Evolutionary conservation across 192 early-diverging fungal species (phyloP).

Genomic region (Gaertneriomyces semiglobifer): DNA sequence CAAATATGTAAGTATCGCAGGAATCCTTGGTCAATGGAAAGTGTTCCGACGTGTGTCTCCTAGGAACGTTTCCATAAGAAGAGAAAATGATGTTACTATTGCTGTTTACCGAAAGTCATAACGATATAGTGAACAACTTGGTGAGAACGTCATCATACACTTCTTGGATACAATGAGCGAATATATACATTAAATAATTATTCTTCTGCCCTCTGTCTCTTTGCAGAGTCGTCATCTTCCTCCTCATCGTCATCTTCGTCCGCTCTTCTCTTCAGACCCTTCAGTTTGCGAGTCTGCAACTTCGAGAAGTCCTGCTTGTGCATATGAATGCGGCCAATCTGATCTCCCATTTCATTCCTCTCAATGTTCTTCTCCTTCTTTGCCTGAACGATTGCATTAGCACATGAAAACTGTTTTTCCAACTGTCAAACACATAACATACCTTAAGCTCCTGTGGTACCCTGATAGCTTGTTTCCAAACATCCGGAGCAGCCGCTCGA

Average conservation of each 20-base stretch:
- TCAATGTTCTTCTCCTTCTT: slow-evolving; percentile 93
- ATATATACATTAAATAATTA: too few species aligned
- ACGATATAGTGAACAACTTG: too few species aligned
- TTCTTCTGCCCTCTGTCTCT: too few species aligned
- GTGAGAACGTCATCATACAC: too few species aligned
- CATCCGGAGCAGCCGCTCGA: slow-evolving; percentile 67
- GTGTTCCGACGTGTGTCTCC: too few species aligned
- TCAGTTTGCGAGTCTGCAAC: slow-evolving; percentile 98
- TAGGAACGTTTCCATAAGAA: too few species aligned
- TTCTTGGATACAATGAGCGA: too few species aligned
- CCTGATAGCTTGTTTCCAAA: slow-evolving; percentile 76
- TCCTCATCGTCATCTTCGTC: slow-evolving; percentile 42
- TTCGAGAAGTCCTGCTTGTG: slow-evolving; percentile 85
- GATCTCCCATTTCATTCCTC: slow-evolving; percentile 86
- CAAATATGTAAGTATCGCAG: too few species aligned
- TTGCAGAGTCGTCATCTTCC: slow-evolving; percentile 17
- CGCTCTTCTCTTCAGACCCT: slow-evolving; percentile 78
- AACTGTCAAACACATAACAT: slow-evolving; percentile 14
- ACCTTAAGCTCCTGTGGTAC: slow-evolving; percentile 87
- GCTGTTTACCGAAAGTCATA: too few species aligned
- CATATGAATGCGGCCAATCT: slow-evolving; percentile 87
- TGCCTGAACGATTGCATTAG: slow-evolving; percentile 35
- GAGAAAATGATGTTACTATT: too few species aligned
- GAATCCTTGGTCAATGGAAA: too few species aligned
- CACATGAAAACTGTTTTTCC: neutral